Conservation (phyloP, 306 rosid species). For the Quercus variabilis region DNA sequence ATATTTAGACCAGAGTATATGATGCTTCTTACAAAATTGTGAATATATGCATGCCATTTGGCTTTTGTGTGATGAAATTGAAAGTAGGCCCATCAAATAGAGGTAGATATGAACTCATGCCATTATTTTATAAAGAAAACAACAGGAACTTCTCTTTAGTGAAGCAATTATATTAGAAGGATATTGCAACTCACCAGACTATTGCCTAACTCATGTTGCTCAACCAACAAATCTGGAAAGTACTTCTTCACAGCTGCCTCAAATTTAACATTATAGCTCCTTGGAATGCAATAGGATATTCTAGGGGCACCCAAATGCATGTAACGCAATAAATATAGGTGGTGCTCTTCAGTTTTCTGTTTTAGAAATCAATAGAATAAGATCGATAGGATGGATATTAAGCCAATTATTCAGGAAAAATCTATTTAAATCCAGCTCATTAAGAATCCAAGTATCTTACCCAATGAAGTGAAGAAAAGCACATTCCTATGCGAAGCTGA, state of each 20-base stretch:
- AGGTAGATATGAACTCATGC: not conserved
- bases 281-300: constrained; percentile 75
- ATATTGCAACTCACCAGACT: constrained; percentile 52
- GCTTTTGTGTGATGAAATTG: constrained; percentile 12
- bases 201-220: constrained; percentile 30
- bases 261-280: constrained; percentile 41
- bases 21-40: constrained; percentile 10
- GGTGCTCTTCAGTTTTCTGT: constrained; percentile 86
- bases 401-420: not conserved
- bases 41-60: constrained; percentile 12
- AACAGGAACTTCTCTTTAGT: constrained; percentile 5
- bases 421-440: not conserved
- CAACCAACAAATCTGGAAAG: constrained; percentile 28
- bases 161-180: not conserved
- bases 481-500: constrained; percentile 71
- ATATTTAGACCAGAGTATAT: not conserved
- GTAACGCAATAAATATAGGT: constrained; percentile 59
- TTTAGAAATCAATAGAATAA: constrained; percentile 6
- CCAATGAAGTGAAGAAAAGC: constrained; percentile 71
- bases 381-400: not conserved
- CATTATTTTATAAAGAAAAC: constrained; percentile 2
- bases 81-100: not conserved
- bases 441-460: constrained; percentile 41
- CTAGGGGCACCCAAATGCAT: constrained; percentile 78
- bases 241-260: constrained; percentile 45